A percentile compares a stretch with the other conserved stretches of the same genome.
Conservation (phyloP, 2,329 filamentous ascomycete genomes). For the Scolecobasidium constrictum region DNA sequence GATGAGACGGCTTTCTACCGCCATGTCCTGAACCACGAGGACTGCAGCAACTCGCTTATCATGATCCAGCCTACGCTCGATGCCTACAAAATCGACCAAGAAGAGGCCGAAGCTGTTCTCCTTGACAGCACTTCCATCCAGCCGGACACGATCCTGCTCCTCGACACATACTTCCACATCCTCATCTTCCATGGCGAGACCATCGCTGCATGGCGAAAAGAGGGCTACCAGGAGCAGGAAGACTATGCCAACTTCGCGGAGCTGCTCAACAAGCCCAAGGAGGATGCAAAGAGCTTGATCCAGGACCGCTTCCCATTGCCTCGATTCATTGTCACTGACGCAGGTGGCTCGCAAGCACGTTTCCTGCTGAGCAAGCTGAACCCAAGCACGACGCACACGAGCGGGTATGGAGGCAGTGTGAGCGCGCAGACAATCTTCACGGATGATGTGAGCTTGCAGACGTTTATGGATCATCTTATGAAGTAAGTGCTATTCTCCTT, state of each 20-base stretch:
- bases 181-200: conserved; percentile 98
- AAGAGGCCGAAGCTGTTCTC: conserved; percentile 84
- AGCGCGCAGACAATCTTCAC: conserved; percentile 98
- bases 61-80: conserved; percentile 99
- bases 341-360: conserved; percentile 93
- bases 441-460: conserved; percentile 94
- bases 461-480: conserved; percentile 99
- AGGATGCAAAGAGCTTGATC: conserved; percentile 85
- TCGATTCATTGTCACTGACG: conserved; percentile 96
- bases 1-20: conserved; percentile 99
- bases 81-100: conserved; percentile 93
- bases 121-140: conserved; percentile 96
- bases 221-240: conserved; percentile 94
- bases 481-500: conserved; percentile 52
- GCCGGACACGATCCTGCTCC: conserved; percentile 79
- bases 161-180: conserved; percentile 99
- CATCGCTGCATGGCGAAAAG: conserved; percentile 95
- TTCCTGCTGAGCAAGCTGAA: conserved; percentile 97
- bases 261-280: conserved; percentile 85
- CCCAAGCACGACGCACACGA: conserved; percentile 92
- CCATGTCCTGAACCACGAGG: conserved; percentile 93
- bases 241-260: conserved; percentile 93
- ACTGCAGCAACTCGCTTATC: conserved; percentile 89
- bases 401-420: conserved; percentile 80
- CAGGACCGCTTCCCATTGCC: conserved; percentile 96